Evolutionary conservation across 1,284 basidiomycete genomes (phyloP).

Genomic region (Stygiomarasmius scandens): DNA sequence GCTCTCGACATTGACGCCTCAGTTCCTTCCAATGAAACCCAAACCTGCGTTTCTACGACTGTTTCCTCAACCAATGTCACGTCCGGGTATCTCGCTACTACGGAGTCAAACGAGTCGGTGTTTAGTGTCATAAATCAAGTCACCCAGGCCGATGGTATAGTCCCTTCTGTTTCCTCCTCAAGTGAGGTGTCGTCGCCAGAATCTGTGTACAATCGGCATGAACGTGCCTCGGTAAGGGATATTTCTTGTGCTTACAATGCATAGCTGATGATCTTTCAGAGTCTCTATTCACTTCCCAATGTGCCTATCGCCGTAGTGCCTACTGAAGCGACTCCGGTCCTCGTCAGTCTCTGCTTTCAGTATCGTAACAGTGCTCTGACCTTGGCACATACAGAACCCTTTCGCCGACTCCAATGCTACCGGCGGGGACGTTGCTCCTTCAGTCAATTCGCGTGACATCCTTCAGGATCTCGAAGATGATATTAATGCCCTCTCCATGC

Average conservation of each 20-base stretch:
- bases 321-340: neutral
- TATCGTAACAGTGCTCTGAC: neutral
- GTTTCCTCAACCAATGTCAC: neutral
- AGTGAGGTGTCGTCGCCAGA: neutral
- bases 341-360: neutral
- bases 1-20: neutral
- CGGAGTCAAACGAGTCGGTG: neutral
- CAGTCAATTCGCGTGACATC: neutral
- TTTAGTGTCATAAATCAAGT: neutral
- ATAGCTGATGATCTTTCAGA: conserved; percentile 17
- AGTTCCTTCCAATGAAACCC: neutral
- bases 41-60: neutral
- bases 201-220: conserved; percentile 1
- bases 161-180: neutral
- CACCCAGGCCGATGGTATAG: neutral
- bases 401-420: neutral
- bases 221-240: conserved; percentile 7
- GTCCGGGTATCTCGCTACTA: neutral
- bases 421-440: too few relatives aligned
- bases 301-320: conserved; percentile 24
- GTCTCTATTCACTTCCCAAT: conserved; percentile 33
- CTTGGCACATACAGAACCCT: neutral
- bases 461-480: neutral
- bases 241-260: neutral
- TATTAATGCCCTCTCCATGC: neutral